Evolutionary conservation across 2,329 filamentous ascomycete species (phyloP).

Genomic region (Xylariaceae sp.): DNA sequence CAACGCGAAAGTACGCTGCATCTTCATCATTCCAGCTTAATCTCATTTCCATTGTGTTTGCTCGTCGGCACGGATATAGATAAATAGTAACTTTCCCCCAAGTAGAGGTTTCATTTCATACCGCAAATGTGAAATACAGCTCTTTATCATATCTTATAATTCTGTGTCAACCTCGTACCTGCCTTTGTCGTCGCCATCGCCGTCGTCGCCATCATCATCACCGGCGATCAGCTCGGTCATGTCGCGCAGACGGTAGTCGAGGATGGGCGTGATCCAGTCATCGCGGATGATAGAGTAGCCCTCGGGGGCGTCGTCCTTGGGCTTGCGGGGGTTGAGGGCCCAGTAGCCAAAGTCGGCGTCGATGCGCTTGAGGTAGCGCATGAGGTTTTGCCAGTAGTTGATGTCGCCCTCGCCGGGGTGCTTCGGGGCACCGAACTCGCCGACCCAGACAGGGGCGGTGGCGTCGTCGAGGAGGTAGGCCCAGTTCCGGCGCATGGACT

Average conservation of each 20-base stretch:
- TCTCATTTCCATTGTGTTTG: too few relatives aligned
- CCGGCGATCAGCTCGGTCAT: slow-evolving; percentile 51
- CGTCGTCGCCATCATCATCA: slow-evolving; percentile 1
- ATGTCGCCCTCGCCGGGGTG: slow-evolving; percentile 50
- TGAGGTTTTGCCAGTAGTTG: slow-evolving; percentile 63
- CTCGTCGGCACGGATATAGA: too few relatives aligned
- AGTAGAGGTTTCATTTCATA: too few relatives aligned
- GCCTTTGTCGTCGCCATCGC: not conserved
- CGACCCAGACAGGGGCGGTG: slow-evolving; percentile 62
- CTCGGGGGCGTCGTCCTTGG: slow-evolving; percentile 52
- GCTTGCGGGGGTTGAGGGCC: slow-evolving; percentile 65
- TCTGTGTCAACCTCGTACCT: not conserved
- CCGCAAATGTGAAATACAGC: too few relatives aligned
- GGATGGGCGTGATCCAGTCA: slow-evolving; percentile 59
- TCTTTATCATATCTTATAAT: too few relatives aligned
- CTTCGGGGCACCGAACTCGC: slow-evolving; percentile 59
- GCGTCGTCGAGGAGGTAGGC: slow-evolving; percentile 55
- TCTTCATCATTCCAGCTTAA: too few relatives aligned
- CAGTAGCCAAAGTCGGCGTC: slow-evolving; percentile 68
- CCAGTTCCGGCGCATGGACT: slow-evolving; percentile 62
- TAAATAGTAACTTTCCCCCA: too few relatives aligned
- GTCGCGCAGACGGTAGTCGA: slow-evolving; percentile 60
- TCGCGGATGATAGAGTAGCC: slow-evolving; percentile 58
- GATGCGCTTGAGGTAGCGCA: slow-evolving; percentile 51
- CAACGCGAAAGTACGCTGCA: too few relatives aligned